Evolutionary conservation across 208 protist species (phyloP).

Genomic region (Lotmaria passim): DNA sequence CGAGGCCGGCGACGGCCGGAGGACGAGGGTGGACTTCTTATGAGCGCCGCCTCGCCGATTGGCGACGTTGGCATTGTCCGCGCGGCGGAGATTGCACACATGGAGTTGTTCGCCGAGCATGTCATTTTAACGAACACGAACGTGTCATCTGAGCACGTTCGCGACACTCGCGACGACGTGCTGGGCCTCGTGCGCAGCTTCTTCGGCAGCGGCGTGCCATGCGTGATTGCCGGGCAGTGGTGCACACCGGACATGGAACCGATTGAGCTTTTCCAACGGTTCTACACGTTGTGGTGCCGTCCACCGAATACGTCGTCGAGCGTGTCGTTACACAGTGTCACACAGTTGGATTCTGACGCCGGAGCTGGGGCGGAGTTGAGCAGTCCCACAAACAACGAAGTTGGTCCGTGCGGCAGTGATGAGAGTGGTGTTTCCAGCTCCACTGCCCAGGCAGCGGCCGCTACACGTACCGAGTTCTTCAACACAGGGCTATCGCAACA

Average conservation of each 20-base stretch:
- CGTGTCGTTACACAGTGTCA: conserved; percentile 3
- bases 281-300: conserved; percentile 67
- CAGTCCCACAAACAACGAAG: no score
- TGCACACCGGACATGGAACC: conserved; percentile 92
- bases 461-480: neutral
- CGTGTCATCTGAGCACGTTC: conserved; percentile 52
- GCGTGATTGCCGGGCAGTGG: conserved; percentile 84
- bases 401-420: neutral
- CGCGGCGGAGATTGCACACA: conserved; percentile 69
- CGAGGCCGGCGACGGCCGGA: conserved; percentile 17
- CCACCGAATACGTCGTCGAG: conserved; percentile 9
- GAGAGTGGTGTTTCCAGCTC: neutral
- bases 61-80: conserved; percentile 60
- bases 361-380: no score
- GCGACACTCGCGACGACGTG: conserved; percentile 61
- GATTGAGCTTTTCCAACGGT: conserved; percentile 69
- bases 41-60: conserved; percentile 25
- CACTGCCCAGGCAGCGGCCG: neutral
- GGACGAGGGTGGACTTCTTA: conserved; percentile 34
- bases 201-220: conserved; percentile 74
- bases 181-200: conserved; percentile 75
- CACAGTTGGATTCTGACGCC: neutral
- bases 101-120: conserved; percentile 85
- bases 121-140: conserved; percentile 86
- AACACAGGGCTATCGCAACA: no score